Evolutionary conservation across 129 eudicot species (phyloP).

Genomic region (Centrapalus pauciflorus): DNA sequence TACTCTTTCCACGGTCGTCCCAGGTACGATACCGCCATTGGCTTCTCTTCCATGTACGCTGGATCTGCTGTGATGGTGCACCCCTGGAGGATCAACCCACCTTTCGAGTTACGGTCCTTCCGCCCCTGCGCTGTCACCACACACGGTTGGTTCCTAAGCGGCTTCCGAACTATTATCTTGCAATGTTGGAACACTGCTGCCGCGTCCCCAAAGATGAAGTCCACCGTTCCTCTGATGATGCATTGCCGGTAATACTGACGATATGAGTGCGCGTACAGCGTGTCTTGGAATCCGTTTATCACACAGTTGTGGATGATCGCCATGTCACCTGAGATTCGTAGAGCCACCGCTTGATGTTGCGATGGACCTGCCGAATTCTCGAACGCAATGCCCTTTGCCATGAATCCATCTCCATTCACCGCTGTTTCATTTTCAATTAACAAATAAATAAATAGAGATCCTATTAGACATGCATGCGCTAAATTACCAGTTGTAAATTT

Average conservation of each 20-base stretch:
- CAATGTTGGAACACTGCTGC: slow-evolving; percentile 52
- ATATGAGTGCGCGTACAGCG: slow-evolving; percentile 48
- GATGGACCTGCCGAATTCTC: slow-evolving; percentile 57
- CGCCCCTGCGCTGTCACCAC: slow-evolving; percentile 63
- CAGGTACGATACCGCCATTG: slow-evolving; percentile 18
- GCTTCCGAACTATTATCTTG: slow-evolving; percentile 39
- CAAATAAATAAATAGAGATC: too few species aligned
- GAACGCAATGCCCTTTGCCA: slow-evolving; percentile 41
- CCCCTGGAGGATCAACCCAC: slow-evolving; percentile 40
- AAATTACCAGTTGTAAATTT: too few species aligned
- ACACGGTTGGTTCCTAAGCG: slow-evolving; percentile 31
- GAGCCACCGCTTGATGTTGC: slow-evolving; percentile 66
- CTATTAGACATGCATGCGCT: too few species aligned
- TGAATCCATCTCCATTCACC: slow-evolving; percentile 47
- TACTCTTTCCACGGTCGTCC: slow-evolving; percentile 63
- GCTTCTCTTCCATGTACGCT: neutral
- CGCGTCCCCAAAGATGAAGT: slow-evolving; percentile 57
- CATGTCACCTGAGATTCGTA: slow-evolving; percentile 33
- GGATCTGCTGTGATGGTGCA: slow-evolving; percentile 30
- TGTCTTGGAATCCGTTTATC: slow-evolving; percentile 45
- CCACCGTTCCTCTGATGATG: slow-evolving; percentile 55
- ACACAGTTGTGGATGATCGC: slow-evolving; percentile 41
- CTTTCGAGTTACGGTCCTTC: neutral
- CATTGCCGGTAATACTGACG: slow-evolving; percentile 57
- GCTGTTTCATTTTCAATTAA: slow-evolving; percentile 22